phyloP scores from a whole-genome alignment of 805 yeast species.

The Zygosaccharomyces rouxii region DNA sequence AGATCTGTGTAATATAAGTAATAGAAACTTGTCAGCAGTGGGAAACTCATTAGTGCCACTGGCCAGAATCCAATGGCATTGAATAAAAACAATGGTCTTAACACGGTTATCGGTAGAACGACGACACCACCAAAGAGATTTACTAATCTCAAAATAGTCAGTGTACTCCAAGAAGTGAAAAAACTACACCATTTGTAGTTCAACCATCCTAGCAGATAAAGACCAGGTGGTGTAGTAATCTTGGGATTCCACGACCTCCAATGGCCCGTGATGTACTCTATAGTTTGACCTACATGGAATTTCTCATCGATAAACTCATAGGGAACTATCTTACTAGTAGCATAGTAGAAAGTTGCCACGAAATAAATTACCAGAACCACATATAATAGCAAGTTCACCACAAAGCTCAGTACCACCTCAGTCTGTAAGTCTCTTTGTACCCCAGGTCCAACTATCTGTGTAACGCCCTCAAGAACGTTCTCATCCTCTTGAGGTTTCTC shows the following conservation, averaged over 20 bases:
- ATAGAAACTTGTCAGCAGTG: constrained; percentile 68
- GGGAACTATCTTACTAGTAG: constrained; percentile 31
- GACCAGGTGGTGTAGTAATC: constrained; percentile 96
- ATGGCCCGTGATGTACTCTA: constrained; percentile 55
- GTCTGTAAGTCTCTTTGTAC: constrained; percentile 27
- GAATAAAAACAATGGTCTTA: constrained; percentile 38
- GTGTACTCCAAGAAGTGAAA: constrained; percentile 26
- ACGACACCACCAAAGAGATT: constrained; percentile 65
- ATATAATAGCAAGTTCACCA: constrained; percentile 34
- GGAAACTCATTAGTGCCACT: constrained; percentile 48
- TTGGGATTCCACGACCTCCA: constrained; percentile 77
- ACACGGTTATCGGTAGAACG: constrained; percentile 46
- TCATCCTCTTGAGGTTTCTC: constrained; percentile 1
- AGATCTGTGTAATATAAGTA: constrained; percentile 87
- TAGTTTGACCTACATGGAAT: constrained; percentile 81
- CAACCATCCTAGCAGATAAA: constrained; percentile 51
- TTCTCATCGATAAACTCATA: constrained; percentile 55
- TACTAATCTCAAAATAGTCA: constrained; percentile 46
- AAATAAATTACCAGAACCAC: constrained; percentile 31
- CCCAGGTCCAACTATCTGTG: constrained; percentile 28
- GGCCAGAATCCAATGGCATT: constrained; percentile 44
- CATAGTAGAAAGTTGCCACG: constrained; percentile 24
- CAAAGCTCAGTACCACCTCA: constrained; percentile 31
- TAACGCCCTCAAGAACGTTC: constrained; percentile 1
- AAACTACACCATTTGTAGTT: constrained; percentile 28